phyloP scores from a whole-genome alignment of 139 green algal species.

The Chlamydomonas incerta region DNA sequence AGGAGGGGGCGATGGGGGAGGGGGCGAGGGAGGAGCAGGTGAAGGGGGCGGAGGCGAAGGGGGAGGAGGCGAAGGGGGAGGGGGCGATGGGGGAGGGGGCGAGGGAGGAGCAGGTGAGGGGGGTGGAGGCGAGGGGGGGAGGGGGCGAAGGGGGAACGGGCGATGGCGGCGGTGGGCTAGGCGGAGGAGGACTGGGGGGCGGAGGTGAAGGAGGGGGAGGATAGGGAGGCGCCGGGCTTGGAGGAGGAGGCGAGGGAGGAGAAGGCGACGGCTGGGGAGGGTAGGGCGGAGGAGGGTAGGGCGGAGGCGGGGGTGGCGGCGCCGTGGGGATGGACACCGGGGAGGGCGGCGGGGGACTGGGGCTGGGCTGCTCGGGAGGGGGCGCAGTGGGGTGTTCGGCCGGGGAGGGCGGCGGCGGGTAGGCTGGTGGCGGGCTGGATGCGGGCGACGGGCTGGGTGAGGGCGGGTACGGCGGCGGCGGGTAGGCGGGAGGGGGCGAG shows the following conservation, averaged over 20 bases:
- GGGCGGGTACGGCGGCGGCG: too few species aligned
- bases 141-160: background rate
- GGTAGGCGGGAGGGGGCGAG: too few species aligned
- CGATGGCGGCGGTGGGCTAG: background rate
- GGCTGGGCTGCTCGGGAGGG: too few species aligned
- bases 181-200: background rate
- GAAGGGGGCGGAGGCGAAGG: background rate
- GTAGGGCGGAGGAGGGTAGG: background rate
- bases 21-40: background rate
- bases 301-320: background rate
- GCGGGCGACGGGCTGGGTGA: too few species aligned
- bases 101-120: background rate
- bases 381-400: too few species aligned
- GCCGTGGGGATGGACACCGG: too few species aligned
- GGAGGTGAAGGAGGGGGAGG: background rate
- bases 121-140: background rate
- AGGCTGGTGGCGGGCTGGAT: too few species aligned
- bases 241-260: background rate
- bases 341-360: background rate
- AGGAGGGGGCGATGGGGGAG: too few species aligned
- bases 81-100: background rate
- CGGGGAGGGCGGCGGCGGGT: too few species aligned
- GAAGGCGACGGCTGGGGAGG: background rate
- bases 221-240: too few species aligned
- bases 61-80: background rate